Base-by-base conservation (phyloP, 768 basidiomycete genomes). In the Hericium alpestre region DNA sequence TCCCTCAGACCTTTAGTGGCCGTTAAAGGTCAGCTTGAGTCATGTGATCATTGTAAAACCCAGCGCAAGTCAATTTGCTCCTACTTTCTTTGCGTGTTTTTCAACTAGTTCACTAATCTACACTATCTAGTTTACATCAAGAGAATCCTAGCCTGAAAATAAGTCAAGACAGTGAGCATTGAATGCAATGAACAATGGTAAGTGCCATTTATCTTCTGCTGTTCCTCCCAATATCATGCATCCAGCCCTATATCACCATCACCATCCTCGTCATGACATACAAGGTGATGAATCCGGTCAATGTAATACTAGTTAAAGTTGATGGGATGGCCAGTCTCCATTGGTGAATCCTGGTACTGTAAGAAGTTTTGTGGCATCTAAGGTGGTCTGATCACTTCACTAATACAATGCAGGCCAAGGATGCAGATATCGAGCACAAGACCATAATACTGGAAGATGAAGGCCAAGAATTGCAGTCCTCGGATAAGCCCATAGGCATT, bases 371-470 rank as follows among this genome's bases (percentile, higher is more conserved):
- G 98, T n/a, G 95, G 96, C 81, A 92, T 83, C 66, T 93, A 87
- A 1, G 95, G 93, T 2, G 96, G 96, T 2, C 96, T 96, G 4
- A 96, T 96, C 91, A 98, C 94, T 74, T 98, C 96, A 65, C 92
- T 95, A 1, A 96, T 95, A 48, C 96, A 86, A 66, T 97, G 92
- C 16, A 99, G 79, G 58, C 96, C 96, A 39, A 99, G 83, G 64
- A 99, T 90, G 58, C 98, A 80, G 41, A 99, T 77, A 70, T 99
- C 96, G 49, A 98, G 82, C 5, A 97, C 90, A 27, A 97, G 80
- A 52, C 95, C 95, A 67, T 98, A 94, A 73, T 93, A 94, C 74
- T 98, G 96, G 86, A 99, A 99, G 65, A 99, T 92, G 69, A 98
- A 99, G 39, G 90, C 89, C 4, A 94, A 96, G 78, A 99, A 99